These are phyloP conservation scores for Cadophora sp. DNA, from an alignment of 2,329 filamentous ascomycete species.

Conservation along the genomic window DNA sequence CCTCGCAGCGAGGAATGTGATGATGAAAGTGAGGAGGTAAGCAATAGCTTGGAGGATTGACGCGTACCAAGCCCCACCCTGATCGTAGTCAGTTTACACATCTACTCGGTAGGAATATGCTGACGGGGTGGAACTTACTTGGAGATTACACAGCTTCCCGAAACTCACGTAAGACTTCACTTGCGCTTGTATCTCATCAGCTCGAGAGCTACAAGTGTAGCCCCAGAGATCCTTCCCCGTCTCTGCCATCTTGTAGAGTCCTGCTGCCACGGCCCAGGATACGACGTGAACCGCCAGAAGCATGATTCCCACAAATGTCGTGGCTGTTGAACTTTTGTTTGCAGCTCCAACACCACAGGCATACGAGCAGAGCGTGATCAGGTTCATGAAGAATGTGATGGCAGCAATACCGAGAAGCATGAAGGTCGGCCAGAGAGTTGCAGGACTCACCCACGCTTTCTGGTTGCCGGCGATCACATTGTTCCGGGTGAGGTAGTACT, in stretches of 20 bases:
- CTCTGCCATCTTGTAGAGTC: slow-evolving; percentile 25
- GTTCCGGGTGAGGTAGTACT: slow-evolving; percentile 33
- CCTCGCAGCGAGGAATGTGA: slow-evolving; percentile 24
- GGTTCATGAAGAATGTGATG: slow-evolving; percentile 33
- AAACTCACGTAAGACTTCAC: slow-evolving; percentile 34
- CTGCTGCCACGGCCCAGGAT: slow-evolving; percentile 29
- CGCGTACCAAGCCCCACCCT: slow-evolving; percentile 30
- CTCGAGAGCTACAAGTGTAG: slow-evolving; percentile 28
- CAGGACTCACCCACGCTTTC: slow-evolving; percentile 27
- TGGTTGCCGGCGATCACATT: slow-evolving; percentile 14
- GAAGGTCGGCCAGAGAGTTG: slow-evolving; percentile 33
- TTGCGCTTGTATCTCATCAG: slow-evolving; percentile 32
- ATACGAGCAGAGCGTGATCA: slow-evolving; percentile 28
- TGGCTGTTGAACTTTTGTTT: slow-evolving; percentile 26
- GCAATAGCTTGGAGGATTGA: slow-evolving; percentile 32
- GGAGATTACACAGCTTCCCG: slow-evolving; percentile 34
- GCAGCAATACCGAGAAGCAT: slow-evolving; percentile 32
- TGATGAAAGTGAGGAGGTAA: slow-evolving; percentile 33
- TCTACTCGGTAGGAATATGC: no score
- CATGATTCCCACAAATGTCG: slow-evolving; percentile 20
- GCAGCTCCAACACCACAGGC: slow-evolving; percentile 31
- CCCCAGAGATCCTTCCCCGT: slow-evolving; percentile 33
- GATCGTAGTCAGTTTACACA: no score
- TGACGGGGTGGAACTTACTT: slow-evolving; percentile 26
- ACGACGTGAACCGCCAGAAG: slow-evolving; percentile 28